Evolutionary conservation across 495 filamentous ascomycete genomes (phyloP).

Genomic region (Penicillium longicatenatum): DNA sequence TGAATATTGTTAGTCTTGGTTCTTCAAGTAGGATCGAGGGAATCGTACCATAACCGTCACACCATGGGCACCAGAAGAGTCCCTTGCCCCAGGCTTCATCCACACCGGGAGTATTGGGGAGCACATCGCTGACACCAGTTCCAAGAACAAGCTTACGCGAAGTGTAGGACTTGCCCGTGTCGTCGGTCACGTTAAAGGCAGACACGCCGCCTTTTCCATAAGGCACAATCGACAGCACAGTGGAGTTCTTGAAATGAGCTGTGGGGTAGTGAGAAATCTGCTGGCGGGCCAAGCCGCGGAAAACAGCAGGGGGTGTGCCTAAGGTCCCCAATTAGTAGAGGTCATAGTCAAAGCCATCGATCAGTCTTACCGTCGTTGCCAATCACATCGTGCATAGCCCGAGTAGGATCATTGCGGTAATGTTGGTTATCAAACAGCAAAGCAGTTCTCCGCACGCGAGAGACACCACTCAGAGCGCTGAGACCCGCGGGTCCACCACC

Average conservation of each 20-base stretch:
- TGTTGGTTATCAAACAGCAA: conserved; percentile 56
- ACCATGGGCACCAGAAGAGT: conserved; percentile 65
- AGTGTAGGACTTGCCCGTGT: conserved; percentile 36
- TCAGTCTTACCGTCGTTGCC: conserved; percentile 53
- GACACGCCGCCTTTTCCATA: conserved; percentile 33
- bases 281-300: conserved; percentile 52
- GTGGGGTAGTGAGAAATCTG: conserved; percentile 53
- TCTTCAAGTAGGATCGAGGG: background rate
- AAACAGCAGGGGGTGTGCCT: conserved; percentile 55
- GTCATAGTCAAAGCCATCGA: background rate
- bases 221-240: conserved; percentile 46
- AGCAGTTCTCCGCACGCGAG: conserved; percentile 52
- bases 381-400: conserved; percentile 61
- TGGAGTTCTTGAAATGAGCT: conserved; percentile 51
- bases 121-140: conserved; percentile 55
- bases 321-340: background rate
- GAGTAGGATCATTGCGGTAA: conserved; percentile 57
- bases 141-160: conserved; percentile 57
- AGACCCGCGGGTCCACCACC: conserved; percentile 41
- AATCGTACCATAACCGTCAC: conserved; percentile 51
- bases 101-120: conserved; percentile 55
- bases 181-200: conserved; percentile 45
- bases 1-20: background rate
- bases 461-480: conserved; percentile 53
- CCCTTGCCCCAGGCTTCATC: conserved; percentile 56